Conservation (phyloP, 106 monocot genomes). For the Dioscorea dumetorum region DNA sequence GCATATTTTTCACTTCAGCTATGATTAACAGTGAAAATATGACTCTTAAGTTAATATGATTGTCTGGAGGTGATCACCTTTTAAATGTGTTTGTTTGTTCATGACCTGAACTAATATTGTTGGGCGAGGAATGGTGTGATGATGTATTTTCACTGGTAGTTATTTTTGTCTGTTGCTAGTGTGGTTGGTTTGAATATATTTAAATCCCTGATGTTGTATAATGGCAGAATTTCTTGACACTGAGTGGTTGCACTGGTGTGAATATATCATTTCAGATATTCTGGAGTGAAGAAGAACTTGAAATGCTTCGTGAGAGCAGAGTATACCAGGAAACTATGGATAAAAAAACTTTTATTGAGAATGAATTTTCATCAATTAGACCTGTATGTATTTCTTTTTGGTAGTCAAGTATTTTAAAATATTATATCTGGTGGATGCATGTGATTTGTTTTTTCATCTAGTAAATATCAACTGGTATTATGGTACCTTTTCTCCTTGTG, state of each 20-base stretch:
- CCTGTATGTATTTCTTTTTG: slow-evolving; percentile 31
- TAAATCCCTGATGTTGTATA: too few relatives aligned
- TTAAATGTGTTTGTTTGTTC: too few relatives aligned
- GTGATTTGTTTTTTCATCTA: background rate
- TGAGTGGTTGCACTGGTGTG: background rate
- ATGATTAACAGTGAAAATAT: too few relatives aligned
- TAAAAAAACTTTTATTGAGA: slow-evolving; percentile 26
- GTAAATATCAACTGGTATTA: background rate
- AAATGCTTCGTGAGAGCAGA: slow-evolving; percentile 48
- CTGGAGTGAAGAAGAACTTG: slow-evolving; percentile 66
- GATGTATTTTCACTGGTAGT: too few relatives aligned
- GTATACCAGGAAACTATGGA: slow-evolving; percentile 50
- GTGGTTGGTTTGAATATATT: too few relatives aligned
- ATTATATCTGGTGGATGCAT: background rate
- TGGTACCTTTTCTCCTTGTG: background rate
- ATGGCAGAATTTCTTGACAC: too few relatives aligned
- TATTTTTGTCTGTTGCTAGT: too few relatives aligned
- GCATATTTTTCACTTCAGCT: too few relatives aligned
- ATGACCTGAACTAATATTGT: too few relatives aligned
- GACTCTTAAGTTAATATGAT: too few relatives aligned
- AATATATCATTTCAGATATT: slow-evolving; percentile 44
- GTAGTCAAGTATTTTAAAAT: background rate
- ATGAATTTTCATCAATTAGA: slow-evolving; percentile 52
- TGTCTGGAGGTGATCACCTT: too few relatives aligned
- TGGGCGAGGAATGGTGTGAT: too few relatives aligned